A percentile compares a stretch with the other conserved stretches of the same genome.
Conservation (phyloP, 2,329 filamentous ascomycete species). For the Polytolypa hystricis region DNA sequence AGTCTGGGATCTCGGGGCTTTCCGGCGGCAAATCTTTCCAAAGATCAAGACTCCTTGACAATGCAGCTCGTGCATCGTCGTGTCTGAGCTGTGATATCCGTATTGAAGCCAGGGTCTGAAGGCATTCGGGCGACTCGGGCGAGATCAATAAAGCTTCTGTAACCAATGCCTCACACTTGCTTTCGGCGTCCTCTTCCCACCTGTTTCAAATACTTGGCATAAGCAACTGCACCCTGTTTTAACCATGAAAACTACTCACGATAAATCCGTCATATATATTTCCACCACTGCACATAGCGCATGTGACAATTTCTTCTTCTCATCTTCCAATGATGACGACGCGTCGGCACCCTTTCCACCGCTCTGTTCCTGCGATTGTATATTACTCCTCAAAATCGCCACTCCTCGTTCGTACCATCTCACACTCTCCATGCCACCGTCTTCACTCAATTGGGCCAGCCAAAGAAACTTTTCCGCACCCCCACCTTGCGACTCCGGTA, state of each 20-base stretch:
- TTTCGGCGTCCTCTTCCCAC: conserved; percentile 81
- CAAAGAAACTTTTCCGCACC: conserved; percentile 91
- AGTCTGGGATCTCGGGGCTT: conserved; percentile 68
- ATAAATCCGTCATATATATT: conserved; percentile 98
- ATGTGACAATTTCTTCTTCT: conserved; percentile 71
- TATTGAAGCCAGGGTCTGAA: conserved; percentile 90
- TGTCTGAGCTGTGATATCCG: conserved; percentile 74
- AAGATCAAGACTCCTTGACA: conserved; percentile 65
- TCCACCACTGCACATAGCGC: conserved; percentile 91
- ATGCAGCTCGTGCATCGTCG: conserved; percentile 69
- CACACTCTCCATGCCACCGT: conserved; percentile 50
- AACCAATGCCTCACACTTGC: conserved; percentile 73
- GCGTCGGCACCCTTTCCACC: conserved; percentile 25
- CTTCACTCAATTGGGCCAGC: conserved; percentile 74
- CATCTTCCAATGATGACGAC: conserved; percentile 47
- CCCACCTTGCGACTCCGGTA: conserved; percentile 61
- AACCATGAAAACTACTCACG: conserved; percentile 39
- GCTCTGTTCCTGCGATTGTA: conserved; percentile 51
- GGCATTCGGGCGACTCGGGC: conserved; percentile 71
- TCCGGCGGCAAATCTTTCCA: conserved; percentile 70
- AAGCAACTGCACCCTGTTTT: background rate
- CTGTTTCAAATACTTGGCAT: conserved; percentile 19
- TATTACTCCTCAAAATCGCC: conserved; percentile 57
- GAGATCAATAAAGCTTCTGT: conserved; percentile 83
- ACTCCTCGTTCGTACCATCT: conserved; percentile 55